Conservation (phyloP, 169 alveolate species). For the Plasmodium coatneyi region DNA sequence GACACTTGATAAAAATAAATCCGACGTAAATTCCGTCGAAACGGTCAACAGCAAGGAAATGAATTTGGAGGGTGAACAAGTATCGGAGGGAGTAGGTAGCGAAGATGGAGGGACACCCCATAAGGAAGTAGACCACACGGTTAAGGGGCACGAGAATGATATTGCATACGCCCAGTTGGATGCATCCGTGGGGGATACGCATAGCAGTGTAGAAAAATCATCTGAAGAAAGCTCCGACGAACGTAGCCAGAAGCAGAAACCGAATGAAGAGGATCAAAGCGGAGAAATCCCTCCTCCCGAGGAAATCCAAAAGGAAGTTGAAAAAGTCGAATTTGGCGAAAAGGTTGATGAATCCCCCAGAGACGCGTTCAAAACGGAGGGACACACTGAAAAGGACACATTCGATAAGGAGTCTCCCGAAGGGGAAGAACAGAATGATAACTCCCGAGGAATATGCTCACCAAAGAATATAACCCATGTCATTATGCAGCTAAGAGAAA, state of each 20-base stretch:
- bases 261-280: neutral
- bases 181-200: neutral
- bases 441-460: neutral
- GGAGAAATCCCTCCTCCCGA: neutral
- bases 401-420: neutral
- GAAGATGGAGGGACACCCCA: neutral
- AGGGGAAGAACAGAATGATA: neutral
- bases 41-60: neutral
- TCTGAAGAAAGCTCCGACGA: neutral
- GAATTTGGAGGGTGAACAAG: neutral
- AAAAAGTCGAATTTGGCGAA: neutral
- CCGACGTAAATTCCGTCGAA: neutral
- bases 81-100: neutral
- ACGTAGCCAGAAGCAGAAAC: neutral
- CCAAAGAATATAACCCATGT: neutral
- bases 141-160: neutral
- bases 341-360: neutral
- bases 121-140: neutral
- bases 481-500: neutral
- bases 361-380: neutral
- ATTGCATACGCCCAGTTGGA: neutral
- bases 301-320: neutral
- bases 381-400: neutral
- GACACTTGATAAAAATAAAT: neutral
- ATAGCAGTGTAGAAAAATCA: neutral